phyloP scores from a whole-genome alignment of 148 eudicot species.

The Bassia scoparia region DNA sequence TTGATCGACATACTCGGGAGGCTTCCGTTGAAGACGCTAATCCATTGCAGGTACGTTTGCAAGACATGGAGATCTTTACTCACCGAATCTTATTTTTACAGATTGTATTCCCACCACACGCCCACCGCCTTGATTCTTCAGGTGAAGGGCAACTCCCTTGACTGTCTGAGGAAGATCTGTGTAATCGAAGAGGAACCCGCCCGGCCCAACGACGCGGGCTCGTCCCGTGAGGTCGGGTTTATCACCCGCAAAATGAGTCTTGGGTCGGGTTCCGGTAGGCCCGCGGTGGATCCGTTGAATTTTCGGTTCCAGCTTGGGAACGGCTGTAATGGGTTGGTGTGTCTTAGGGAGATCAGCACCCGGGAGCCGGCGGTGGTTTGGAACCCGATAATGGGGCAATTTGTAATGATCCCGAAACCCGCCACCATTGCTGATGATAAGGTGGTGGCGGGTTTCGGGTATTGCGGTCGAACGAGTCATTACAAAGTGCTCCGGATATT shows the following conservation, averaged over 20 bases:
- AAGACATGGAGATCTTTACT: conserved; percentile 38
- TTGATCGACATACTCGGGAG: conserved; percentile 39
- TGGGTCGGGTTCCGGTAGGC: not conserved
- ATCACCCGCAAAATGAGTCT: not conserved
- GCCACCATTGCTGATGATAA: conserved; percentile 6
- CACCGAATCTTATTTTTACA: conserved; percentile 31
- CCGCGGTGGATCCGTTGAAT: not conserved
- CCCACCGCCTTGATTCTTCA: conserved; percentile 30
- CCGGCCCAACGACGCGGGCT: too few relatives aligned
- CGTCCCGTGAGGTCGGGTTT: too few relatives aligned
- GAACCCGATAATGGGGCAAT: conserved; percentile 39
- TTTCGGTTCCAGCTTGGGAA: conserved; percentile 33
- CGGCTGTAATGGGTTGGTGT: conserved; percentile 44
- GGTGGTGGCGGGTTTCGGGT: conserved; percentile 40
- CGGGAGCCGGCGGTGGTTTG: conserved; percentile 33
- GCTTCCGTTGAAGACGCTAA: conserved; percentile 34
- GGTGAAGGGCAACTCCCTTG: conserved; percentile 19
- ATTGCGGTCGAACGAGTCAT: conserved; percentile 20
- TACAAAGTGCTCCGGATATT: conserved; percentile 32
- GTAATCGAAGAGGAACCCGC: conserved; percentile 4
- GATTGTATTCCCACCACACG: conserved; percentile 17
- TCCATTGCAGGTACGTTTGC: conserved; percentile 42
- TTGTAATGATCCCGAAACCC: conserved; percentile 23
- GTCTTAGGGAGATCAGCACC: conserved; percentile 22
- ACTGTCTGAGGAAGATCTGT: conserved; percentile 11